A percentile compares a stretch with the other conserved stretches of the same genome.
Evolutionary conservation across 495 filamentous ascomycete species (phyloP).

Genomic region (Aspergillus egyptiacus): DNA sequence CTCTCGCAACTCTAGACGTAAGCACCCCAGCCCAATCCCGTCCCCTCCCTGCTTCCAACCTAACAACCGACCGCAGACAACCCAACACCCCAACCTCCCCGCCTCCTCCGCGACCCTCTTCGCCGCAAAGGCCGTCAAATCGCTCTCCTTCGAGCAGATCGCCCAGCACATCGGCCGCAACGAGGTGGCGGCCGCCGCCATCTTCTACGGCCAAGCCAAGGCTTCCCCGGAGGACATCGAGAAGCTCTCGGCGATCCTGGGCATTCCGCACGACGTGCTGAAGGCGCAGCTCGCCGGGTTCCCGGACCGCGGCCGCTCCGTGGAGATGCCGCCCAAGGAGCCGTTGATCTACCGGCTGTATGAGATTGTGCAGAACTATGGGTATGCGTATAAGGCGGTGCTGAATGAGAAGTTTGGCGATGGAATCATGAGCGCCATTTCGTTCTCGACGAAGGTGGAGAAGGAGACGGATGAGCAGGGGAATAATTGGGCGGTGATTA

Average conservation of each 20-base stretch:
- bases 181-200: slow-evolving; percentile 84
- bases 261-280: slow-evolving; percentile 51
- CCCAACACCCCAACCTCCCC: slow-evolving; percentile 53
- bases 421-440: slow-evolving; percentile 97
- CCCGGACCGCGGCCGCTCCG: slow-evolving; percentile 75
- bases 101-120: slow-evolving; percentile 71
- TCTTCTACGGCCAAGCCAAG: slow-evolving; percentile 91
- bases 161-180: slow-evolving; percentile 69
- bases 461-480: slow-evolving; percentile 89
- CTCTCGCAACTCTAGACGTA: slow-evolving; percentile 41
- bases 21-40: background rate
- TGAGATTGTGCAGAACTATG: slow-evolving; percentile 98
- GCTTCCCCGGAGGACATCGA: slow-evolving; percentile 72
- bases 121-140: slow-evolving; percentile 67
- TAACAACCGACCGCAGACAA: slow-evolving; percentile 23
- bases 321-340: slow-evolving; percentile 92
- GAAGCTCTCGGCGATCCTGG: slow-evolving; percentile 63
- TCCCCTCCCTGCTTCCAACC: background rate
- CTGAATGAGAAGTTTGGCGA: slow-evolving; percentile 99
- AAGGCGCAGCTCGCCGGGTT: slow-evolving; percentile 60
- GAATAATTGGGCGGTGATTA: slow-evolving; percentile 82
- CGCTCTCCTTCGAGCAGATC: slow-evolving; percentile 77
- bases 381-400: slow-evolving; percentile 92
- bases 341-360: slow-evolving; percentile 91
- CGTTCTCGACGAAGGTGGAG: slow-evolving; percentile 88